Evolutionary conservation across 192 early-diverging fungal genomes (phyloP), one percentile per base, ranked within the genome.

Genomic region (Coemansia sp.): DNA sequence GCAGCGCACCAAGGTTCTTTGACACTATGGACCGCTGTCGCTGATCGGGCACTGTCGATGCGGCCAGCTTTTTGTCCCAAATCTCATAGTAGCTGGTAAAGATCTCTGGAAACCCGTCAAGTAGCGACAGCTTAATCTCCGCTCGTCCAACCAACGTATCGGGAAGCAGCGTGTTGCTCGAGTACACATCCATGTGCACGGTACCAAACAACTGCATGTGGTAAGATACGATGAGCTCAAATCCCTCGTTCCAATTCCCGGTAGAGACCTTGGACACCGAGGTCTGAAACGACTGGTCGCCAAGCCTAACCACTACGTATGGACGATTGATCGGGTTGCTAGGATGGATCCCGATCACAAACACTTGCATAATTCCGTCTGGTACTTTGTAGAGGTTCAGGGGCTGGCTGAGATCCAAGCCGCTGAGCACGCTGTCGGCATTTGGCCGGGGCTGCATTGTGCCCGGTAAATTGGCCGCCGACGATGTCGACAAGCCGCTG

Each of bases 181-280:
- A 87, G 47, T 89, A 91, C 7, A 91, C 62, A 64, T 91, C 89
- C 47, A 91, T 71, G 64, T 89, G 84, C 40, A 79, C 65, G 15
- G 88, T 88, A 22, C 87, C 88, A 71, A 91, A 91, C 4, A 91
- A 82, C 73, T 91, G 89, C 49, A 82, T 85, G 59, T 91, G 89
- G 60, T 85, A 89, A 7, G 84, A 85, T 5, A 91, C 85, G 1
- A 78, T 56, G 17, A 91, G 82, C 64, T 88, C 86, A 63, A 91
- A 91, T 0, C 85, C 84, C 60, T 89, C 89, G 67, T 87, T 87
- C 89, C 89, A 89, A 51, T 80, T 79, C 15, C 87, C 87, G 4
- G 82, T 80, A 12, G 82, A 40, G 12, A 60, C 54, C 47, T 85
- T 83, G 15, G 86, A 83, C 11, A 82, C 82, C 2, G 88, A 86